A percentile compares a stretch with the other conserved stretches of the same genome.
phyloP scores from a whole-genome alignment of 176 grass and related monocot species.

The Cenchrus purpureus region DNA sequence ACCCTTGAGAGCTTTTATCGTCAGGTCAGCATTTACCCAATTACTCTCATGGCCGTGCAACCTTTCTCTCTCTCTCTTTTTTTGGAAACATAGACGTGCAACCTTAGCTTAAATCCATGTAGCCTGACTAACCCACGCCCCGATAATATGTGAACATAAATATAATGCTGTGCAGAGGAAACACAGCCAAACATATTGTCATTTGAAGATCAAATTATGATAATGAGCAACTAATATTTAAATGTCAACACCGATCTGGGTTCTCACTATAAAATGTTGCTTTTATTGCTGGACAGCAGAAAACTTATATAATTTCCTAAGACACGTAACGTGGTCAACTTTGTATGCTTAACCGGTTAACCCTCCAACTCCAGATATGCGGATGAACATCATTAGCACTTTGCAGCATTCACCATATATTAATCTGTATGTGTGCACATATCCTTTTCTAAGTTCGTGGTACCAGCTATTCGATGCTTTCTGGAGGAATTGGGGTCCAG shows the following conservation, averaged over 20 bases:
- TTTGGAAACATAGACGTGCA: neutral
- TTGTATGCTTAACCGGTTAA: slow-evolving; percentile 5
- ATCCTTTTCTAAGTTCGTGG: slow-evolving; percentile 20
- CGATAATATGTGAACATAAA: neutral
- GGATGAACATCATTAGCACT: slow-evolving; percentile 51
- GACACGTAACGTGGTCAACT: slow-evolving; percentile 12
- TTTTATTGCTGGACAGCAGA: slow-evolving; percentile 14
- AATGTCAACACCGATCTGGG: slow-evolving; percentile 4
- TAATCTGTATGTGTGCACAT: neutral
- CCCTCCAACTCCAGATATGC: neutral
- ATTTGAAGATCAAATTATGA: neutral
- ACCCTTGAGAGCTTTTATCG: slow-evolving; percentile 76
- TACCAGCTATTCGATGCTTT: slow-evolving; percentile 25
- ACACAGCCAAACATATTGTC: neutral
- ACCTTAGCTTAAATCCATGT: slow-evolving; percentile 11
- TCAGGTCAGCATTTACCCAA: slow-evolving; percentile 54
- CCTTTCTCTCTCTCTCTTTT: too few species aligned
- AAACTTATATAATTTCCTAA: slow-evolving; percentile 22
- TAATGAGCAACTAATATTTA: neutral
- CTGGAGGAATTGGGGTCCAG: slow-evolving; percentile 16
- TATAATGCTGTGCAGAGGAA: neutral
- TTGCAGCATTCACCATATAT: slow-evolving; percentile 40
- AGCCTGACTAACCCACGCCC: slow-evolving; percentile 7
- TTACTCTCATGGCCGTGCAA: neutral
- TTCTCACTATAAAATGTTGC: neutral